These are phyloP conservation scores for Gossypium lobatum DNA, from an alignment of 441 rosid species.

Conservation along the genomic window DNA sequence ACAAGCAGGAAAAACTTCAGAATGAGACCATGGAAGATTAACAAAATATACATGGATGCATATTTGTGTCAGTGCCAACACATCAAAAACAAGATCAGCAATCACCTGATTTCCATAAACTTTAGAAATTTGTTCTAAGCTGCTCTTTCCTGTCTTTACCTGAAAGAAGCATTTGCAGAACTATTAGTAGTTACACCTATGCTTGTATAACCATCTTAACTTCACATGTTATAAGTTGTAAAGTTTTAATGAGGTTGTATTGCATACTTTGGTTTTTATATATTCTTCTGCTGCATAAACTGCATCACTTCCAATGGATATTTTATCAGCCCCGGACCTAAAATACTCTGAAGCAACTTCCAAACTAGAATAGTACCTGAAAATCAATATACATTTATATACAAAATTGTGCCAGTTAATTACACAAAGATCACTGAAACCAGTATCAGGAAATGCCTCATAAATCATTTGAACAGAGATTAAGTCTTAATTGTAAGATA, in stretches of 20 bases:
- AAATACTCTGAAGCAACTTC: slow-evolving; percentile 98
- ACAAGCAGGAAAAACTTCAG: neutral
- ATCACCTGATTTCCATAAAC: slow-evolving; percentile 94
- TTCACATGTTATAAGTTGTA: slow-evolving; percentile 4
- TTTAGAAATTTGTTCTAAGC: slow-evolving; percentile 90
- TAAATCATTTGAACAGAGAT: neutral
- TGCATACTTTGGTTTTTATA: slow-evolving; percentile 67
- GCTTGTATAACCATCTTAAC: slow-evolving; percentile 8
- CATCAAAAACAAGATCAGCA: slow-evolving; percentile 10
- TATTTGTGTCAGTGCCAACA: neutral
- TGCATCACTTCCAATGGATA: slow-evolving; percentile 96
- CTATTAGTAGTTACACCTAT: slow-evolving; percentile 14
- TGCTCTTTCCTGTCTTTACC: slow-evolving; percentile 84
- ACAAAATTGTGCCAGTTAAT: neutral
- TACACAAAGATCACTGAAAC: neutral
- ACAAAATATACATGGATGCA: neutral
- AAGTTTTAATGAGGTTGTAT: slow-evolving; percentile 9
- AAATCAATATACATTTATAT: neutral
- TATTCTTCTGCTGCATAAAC: slow-evolving; percentile 91
- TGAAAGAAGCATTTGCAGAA: slow-evolving; percentile 24
- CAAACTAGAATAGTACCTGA: slow-evolving; percentile 92
- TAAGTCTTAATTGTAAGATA: neutral
- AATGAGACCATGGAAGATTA: neutral
- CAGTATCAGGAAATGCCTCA: neutral
- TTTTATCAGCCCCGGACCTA: slow-evolving; percentile 95